Evolutionary conservation across 805 yeast species (phyloP).

Genomic region (Komagataella kurtzmanii): DNA sequence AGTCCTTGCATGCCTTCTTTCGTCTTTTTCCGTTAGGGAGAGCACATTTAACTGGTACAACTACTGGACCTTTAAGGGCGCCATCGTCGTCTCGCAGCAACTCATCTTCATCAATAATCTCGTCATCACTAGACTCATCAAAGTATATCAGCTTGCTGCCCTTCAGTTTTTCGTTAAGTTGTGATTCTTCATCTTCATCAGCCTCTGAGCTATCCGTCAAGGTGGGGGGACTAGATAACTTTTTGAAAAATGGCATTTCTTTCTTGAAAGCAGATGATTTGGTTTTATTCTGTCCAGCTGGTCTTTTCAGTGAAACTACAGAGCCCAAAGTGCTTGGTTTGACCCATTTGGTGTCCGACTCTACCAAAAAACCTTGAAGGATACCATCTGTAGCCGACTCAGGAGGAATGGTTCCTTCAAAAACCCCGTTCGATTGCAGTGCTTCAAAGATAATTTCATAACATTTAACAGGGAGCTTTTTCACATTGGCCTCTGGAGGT

Average conservation of each 20-base stretch:
- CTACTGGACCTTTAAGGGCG: conserved; percentile 19
- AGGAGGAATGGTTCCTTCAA: conserved; percentile 39
- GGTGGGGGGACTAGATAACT: conserved; percentile 18
- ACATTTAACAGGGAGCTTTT: conserved; percentile 32
- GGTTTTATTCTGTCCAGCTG: conserved; percentile 6
- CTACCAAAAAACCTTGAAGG: conserved; percentile 47
- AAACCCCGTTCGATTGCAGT: conserved; percentile 28
- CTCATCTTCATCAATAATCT: conserved; percentile 45
- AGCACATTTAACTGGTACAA: conserved; percentile 49
- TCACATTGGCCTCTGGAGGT: conserved; percentile 30
- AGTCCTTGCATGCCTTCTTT: conserved; percentile 94
- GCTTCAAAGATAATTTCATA: conserved; percentile 24
- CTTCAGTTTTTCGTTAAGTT: conserved; percentile 27
- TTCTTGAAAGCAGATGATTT: conserved; percentile 8
- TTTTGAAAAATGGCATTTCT: conserved; percentile 17
- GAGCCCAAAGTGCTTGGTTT: conserved; percentile 27
- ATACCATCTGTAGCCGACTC: conserved; percentile 47
- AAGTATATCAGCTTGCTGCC: conserved; percentile 40
- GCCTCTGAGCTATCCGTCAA: conserved; percentile 32
- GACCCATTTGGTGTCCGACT: conserved; percentile 34
- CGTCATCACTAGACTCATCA: conserved; percentile 30
- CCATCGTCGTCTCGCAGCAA: conserved; percentile 26
- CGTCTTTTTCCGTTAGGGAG: conserved; percentile 39
- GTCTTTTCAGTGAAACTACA: conserved; percentile 20
- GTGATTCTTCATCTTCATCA: conserved; percentile 24